phyloP scores from a whole-genome alignment of 495 filamentous ascomycete species.

The Penicillium longicatenatum region DNA sequence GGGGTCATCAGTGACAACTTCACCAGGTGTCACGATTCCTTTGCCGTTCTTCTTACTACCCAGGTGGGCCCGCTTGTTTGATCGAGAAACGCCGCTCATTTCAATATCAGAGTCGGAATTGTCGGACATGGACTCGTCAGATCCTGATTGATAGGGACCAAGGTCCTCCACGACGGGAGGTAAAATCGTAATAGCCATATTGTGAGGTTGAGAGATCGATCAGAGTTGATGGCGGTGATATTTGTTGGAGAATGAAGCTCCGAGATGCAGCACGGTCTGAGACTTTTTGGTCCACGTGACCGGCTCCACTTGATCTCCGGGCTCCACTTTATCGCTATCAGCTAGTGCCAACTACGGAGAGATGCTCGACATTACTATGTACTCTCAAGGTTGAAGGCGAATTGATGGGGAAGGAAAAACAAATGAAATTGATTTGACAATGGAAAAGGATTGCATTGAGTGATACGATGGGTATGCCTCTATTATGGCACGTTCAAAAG shows the following conservation, averaged over 20 bases:
- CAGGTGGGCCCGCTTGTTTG: constrained; percentile 43
- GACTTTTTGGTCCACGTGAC: constrained; percentile 29
- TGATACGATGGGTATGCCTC: neutral
- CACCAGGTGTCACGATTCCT: constrained; percentile 83
- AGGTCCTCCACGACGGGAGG: constrained; percentile 56
- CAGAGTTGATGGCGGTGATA: neutral
- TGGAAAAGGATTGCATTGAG: neutral
- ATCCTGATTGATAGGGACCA: constrained; percentile 25
- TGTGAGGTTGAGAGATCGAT: constrained; percentile 3
- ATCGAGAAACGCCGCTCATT: constrained; percentile 45
- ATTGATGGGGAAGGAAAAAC: neutral
- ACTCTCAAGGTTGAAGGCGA: neutral
- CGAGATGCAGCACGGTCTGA: constrained; percentile 11
- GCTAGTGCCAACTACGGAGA: neutral
- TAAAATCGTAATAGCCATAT: constrained; percentile 82
- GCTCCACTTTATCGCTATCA: constrained; percentile 3
- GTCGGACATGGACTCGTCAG: constrained; percentile 49
- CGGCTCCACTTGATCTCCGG: constrained; percentile 8
- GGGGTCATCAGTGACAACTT: constrained; percentile 82
- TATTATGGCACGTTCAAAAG: neutral
- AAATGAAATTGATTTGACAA: too few species aligned
- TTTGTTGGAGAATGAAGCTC: constrained; percentile 6
- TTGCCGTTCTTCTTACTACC: constrained; percentile 31
- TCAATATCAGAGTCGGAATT: constrained; percentile 66
- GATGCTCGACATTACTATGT: neutral